phyloP scores from a whole-genome alignment of 352 stramenopile genomes.

The Globisporangium megalacanthum region DNA sequence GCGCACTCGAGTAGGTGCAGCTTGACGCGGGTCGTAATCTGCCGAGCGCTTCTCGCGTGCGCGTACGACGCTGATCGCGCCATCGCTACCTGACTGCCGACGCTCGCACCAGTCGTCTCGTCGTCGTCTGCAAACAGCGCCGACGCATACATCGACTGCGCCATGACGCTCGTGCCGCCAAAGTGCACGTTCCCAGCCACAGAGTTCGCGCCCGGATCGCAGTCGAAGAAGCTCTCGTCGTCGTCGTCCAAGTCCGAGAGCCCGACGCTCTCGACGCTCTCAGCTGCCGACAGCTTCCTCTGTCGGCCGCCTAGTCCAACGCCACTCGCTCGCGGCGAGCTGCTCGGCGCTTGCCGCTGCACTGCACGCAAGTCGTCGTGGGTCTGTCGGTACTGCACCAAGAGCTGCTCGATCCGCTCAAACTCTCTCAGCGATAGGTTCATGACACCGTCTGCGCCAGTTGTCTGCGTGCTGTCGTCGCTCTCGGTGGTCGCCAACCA shows the following conservation, averaged over 20 bases:
- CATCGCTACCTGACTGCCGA: constrained; percentile 1
- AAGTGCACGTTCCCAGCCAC: constrained; percentile 24
- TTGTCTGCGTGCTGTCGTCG: constrained; percentile 10
- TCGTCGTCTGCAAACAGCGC: constrained; percentile 43
- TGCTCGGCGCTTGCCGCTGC: constrained; percentile 11
- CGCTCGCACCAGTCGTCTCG: constrained; percentile 17
- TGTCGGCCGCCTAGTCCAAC: constrained; percentile 18
- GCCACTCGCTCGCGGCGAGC: constrained; percentile 5
- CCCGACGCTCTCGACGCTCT: constrained; percentile 76
- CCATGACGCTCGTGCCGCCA: constrained; percentile 45
- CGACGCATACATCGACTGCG: constrained; percentile 81
- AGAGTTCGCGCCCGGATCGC: constrained; percentile 54
- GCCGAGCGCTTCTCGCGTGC: constrained; percentile 19
- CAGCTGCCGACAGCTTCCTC: constrained; percentile 55
- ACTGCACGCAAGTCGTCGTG: constrained; percentile 52
- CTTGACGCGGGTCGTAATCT: constrained; percentile 62
- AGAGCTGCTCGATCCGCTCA: constrained; percentile 76
- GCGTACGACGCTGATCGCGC: constrained; percentile 3
- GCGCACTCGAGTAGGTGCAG: constrained; percentile 74
- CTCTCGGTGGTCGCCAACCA: constrained; percentile 53
- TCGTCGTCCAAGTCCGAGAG: constrained; percentile 82
- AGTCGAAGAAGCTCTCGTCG: constrained; percentile 76
- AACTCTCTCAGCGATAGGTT: constrained; percentile 80
- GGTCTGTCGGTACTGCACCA: constrained; percentile 75
- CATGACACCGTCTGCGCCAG: constrained; percentile 18